Base-by-base conservation (phyloP, 192 early-diverging fungal genomes). In the Backusella macrospora region DNA sequence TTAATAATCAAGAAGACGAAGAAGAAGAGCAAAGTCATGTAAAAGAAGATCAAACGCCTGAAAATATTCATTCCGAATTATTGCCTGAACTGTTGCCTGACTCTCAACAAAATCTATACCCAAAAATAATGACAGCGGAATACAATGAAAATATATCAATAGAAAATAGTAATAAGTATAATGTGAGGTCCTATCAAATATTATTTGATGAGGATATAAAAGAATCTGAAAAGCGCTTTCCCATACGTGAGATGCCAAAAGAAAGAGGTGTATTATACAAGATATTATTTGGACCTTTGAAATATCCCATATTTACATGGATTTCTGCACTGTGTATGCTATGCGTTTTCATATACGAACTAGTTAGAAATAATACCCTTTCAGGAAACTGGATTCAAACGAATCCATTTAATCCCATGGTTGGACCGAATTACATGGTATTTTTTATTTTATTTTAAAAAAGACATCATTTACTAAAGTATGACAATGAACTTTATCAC, bases 401-500 rank as follows among this genome's bases (percentile, higher is more conserved):
- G 0, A 81, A 78, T 23, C 90, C 92, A 10, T 88, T 93, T 71
- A 95, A 95, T 71, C 85, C 83, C 64, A 90, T 96, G 89, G 92
- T 95, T 77, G 95, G 95, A 10, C 94, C 94, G 10, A 65, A 80
- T 9, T 48, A 84, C 10, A 81, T 83, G 15, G 75, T 76, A 76
- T 34, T 34, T 34, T 34, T 34, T 34, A 1, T 34, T 34, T 34
- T 34, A 2, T 49, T 43, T 23, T 44, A 44, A 67, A 42, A 26
- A 42, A 44, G 14, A 29, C 4, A 13, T 43, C 10, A 23, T 43
- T 23, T 1, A 67, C 7, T 43, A 7, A 49, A 49, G 18, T n/a
- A 6, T 8, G 14, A 38, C 23, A 76, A 21, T 49, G 8, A n/a
- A n/a, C 18, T 8, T 8, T n/a, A 6, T 18, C 6, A 18, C 21